Evolutionary conservation across 2,329 filamentous ascomycete genomes (phyloP).

Genomic region (Fusarium foetens): DNA sequence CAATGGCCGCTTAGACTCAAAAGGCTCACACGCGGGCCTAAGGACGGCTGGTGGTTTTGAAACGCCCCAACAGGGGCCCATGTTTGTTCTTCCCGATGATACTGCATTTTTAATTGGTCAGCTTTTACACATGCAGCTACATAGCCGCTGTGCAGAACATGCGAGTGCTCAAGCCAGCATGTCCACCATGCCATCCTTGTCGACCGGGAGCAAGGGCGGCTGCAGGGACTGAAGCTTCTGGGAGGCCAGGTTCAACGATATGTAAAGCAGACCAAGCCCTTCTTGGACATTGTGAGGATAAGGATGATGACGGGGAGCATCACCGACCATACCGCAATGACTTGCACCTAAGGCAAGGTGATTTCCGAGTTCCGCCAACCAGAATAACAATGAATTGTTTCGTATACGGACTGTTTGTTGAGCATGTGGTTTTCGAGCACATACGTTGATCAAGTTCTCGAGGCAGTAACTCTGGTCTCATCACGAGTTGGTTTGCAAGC

Average conservation of each 20-base stretch:
- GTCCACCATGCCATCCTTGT: conserved; percentile 42
- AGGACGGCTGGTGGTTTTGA: conserved; percentile 44
- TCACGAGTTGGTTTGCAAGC: conserved; percentile 22
- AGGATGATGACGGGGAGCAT: conserved; percentile 40
- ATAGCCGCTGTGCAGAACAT: conserved; percentile 56
- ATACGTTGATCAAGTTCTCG: background rate
- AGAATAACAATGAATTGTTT: conserved; percentile 12
- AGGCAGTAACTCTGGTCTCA: background rate
- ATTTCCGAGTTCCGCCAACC: conserved; percentile 14
- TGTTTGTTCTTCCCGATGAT: conserved; percentile 40
- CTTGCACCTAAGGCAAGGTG: conserved; percentile 1
- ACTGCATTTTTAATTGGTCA: conserved; percentile 47
- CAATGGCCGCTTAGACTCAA: conserved; percentile 34
- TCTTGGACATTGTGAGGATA: conserved; percentile 39
- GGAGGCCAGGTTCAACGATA: conserved; percentile 30
- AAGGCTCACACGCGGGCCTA: conserved; percentile 29
- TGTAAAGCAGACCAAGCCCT: conserved; percentile 40
- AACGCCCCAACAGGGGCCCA: conserved; percentile 46
- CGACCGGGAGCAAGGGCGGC: conserved; percentile 33
- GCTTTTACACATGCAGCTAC: conserved; percentile 50
- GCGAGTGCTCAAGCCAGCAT: conserved; percentile 54
- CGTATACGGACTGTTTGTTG: conserved; percentile 23
- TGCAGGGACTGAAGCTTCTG: conserved; percentile 47
- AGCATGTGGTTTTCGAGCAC: conserved; percentile 2
- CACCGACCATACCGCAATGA: conserved; percentile 33